Base-by-base conservation (phyloP, 192 early-diverging fungal species). In the Rhizophagus prolifer region DNA sequence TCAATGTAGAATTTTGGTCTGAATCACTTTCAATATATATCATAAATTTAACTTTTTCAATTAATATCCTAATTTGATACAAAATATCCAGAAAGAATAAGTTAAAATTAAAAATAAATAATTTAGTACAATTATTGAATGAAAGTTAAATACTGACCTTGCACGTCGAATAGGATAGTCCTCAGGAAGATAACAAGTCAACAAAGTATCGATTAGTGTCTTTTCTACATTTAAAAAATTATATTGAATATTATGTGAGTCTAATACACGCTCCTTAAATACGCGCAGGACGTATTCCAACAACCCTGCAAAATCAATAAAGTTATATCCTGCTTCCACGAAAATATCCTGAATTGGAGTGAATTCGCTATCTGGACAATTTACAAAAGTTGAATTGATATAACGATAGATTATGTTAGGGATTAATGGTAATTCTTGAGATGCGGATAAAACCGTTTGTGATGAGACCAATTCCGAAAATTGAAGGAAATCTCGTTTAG, bases 91-190 rank as follows among this genome's bases (percentile, higher is more conserved):
- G 9, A 59, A 19, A 46, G 38, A 67, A 4, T 14, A 36, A 47
- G 14, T 25, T 7, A 25, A 7, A 68, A 58, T 23, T 36, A 34
- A 1, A 58, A 59, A 50, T 41, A 30, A 36, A 58, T 38, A 38
- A 38, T 8, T 38, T 8, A 38, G 7, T 7, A 68, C 7, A 36
- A 10, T 31, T 16, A 38, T 7, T 36, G 19, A 25, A 50, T 12
- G n/a, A 5, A 54, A 23, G 8, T 16, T 36, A 1, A 68, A n/a
- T 1, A 44, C 46, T 58, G 26, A 76, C 75, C 75, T 80, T 4
- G 83, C 83, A 25, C 81, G 62, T 28, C 83, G 75, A 23, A 85
- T 68, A 1, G 83, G 83, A 65, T 77, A 78, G 3, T 78, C 26
- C 25, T 47, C 70, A 36, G 16, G 28, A 58, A n/a, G 12, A 76